Conservation (phyloP, 2,329 filamentous ascomycete genomes). For the Chaetomiaceae sp. region DNA sequence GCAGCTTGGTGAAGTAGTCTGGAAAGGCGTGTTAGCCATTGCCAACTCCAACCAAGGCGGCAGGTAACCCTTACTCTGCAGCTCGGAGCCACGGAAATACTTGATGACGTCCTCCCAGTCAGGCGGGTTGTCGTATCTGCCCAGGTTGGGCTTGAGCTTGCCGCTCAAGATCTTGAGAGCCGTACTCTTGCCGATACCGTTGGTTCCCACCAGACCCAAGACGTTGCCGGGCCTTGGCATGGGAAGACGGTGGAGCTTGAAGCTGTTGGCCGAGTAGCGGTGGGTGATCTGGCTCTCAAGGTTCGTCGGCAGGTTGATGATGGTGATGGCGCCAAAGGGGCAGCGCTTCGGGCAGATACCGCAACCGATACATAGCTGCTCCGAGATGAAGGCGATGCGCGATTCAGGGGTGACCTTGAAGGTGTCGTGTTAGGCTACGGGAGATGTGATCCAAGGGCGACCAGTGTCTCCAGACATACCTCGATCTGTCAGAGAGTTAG, state of each 20-base stretch:
- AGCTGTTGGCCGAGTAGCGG: slow-evolving; percentile 98
- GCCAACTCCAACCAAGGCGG: slow-evolving; percentile 17
- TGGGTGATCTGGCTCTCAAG: slow-evolving; percentile 97
- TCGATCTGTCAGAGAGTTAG: slow-evolving; percentile 23
- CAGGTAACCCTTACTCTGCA: slow-evolving; percentile 64
- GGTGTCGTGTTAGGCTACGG: slow-evolving; percentile 66
- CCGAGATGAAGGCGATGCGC: slow-evolving; percentile 96
- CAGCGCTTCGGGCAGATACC: slow-evolving; percentile 99
- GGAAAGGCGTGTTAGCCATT: slow-evolving; percentile 12
- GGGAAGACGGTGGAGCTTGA: slow-evolving; percentile 96
- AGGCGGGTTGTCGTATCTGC: slow-evolving; percentile 89
- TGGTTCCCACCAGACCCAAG: slow-evolving; percentile 92
- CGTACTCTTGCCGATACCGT: slow-evolving; percentile 99
- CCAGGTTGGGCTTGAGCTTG: slow-evolving; percentile 97
- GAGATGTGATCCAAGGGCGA: not conserved
- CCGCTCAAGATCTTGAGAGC: slow-evolving; percentile 97
- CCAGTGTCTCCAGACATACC: slow-evolving; percentile 11
- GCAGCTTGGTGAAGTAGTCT: slow-evolving; percentile 98
- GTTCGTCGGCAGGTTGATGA: slow-evolving; percentile 99
- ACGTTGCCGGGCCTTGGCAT: slow-evolving; percentile 96
- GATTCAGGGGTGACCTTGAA: slow-evolving; percentile 82
- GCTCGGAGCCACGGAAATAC: slow-evolving; percentile 94
- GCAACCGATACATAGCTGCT: slow-evolving; percentile 93
- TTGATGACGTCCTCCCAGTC: slow-evolving; percentile 99
- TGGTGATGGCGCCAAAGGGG: slow-evolving; percentile 96